Base-by-base conservation (phyloP, 305 asterid genomes). In the Andrographis paniculata region DNA sequence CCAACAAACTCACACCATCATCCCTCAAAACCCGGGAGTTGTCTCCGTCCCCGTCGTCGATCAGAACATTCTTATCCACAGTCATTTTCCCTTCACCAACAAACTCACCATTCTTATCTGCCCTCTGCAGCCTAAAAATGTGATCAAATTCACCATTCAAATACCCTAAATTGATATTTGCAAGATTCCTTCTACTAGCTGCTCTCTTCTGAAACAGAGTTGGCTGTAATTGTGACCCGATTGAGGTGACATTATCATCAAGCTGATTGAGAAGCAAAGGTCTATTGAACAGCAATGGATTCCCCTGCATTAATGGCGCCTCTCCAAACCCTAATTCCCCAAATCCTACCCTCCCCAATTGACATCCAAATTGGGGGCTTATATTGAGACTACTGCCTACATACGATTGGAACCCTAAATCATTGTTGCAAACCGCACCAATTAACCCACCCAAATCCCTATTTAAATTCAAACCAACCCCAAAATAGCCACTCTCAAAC, bases 141-240 rank as follows among this genome's bases (percentile, higher is more conserved):
- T 44, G 63, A 42, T 65, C 60, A 13, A 51, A 30, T 31, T 17
- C 45, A 20, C 53, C 62, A 9, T 55, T 56, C 62, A 73, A 59
- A 41, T 48, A 39, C 27, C 73, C 79, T 58, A 66, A 59, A 56
- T 62, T 9, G 9, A 7, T 64, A 37, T 65, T 41, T 35, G 52
- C 68, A 48, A 66, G 33, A 53, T 78, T 78, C 53, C 74, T 78
- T 61, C 76, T 70, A n/a, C 70, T 70, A 4, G 88, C 85, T 60
- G 82, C 82, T 65, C 93, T 75, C 53, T 82, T 82, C 38, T 82
- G 93, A 27, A 82, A 82, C 20, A 82, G 71, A 48, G 88, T 81
- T 4, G 93, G 87, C 37, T 73, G 87, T 4, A 87, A 84, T 31
- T 73, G 87, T 28, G 79, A 58, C 18, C 80, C 86, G 50, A 51